A percentile compares a stretch with the other conserved stretches of the same genome.
phyloP scores from a whole-genome alignment of 179 eudicot genomes.

The Amaranthus tricolor region DNA sequence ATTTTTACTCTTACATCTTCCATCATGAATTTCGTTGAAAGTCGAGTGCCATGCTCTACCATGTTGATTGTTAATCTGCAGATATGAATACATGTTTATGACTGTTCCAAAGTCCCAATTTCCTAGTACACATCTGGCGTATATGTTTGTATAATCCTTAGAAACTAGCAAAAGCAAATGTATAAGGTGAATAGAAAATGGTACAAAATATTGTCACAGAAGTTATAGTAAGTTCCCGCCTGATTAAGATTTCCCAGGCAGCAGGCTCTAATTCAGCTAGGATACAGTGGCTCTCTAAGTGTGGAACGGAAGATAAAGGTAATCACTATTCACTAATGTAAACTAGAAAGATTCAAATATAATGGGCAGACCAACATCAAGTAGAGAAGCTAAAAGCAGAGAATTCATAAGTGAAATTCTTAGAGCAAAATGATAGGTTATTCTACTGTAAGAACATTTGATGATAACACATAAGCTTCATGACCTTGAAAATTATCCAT shows the following conservation, averaged over 20 bases:
- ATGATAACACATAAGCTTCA: neutral
- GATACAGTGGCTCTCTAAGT: neutral
- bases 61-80: constrained; percentile 34
- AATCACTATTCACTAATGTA: neutral
- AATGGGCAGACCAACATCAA: neutral
- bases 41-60: constrained; percentile 42
- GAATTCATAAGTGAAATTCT: neutral
- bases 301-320: neutral
- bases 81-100: neutral
- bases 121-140: neutral
- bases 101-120: too few species aligned
- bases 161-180: neutral
- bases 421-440: neutral
- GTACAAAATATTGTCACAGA: neutral
- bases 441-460: neutral
- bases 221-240: neutral
- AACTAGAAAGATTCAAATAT: neutral
- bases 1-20: constrained; percentile 30
- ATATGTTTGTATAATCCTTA: neutral
- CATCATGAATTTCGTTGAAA: constrained; percentile 55
- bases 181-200: too few species aligned
- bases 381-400: neutral
- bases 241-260: neutral
- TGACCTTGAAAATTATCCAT: neutral
- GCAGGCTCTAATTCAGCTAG: neutral